Base-by-base conservation (phyloP, 2,329 filamentous ascomycete species). In the Cladophialophora bantiana region DNA sequence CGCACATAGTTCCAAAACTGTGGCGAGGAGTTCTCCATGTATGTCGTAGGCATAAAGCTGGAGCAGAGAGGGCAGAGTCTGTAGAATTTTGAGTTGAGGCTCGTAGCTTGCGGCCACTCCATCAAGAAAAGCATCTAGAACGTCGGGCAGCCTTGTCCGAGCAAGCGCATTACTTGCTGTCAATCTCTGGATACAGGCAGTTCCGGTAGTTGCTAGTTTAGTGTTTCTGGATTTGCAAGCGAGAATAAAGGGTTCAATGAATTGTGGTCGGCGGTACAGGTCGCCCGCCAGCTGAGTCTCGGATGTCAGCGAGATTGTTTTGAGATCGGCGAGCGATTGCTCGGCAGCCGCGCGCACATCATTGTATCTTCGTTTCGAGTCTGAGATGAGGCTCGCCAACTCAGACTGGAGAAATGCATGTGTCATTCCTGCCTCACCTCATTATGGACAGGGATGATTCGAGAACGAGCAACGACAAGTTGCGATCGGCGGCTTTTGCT, bases 11-110 rank as follows among this genome's bases (percentile, higher is more conserved):
- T 96, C 94, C 71, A 99, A 81, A 0, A 92, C 88, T 9, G 88
- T 92, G 34, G 93, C 90, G 45, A 99, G 84, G 38, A 96, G 82
- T 67, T 94, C 90, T 1, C 91, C 93, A 67, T 90, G 89, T 42
- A 99, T 82, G 64, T 96, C 91, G 40, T 86, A 84, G 0, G 92
- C 88, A 79, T 98, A 98, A 74, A 97, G 96, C 72, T 97, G 94
- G 31, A 98, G 81, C 40, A 99, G 80, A 1, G 93, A 92, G 3
- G 95, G 95, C 15, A 99, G 81, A 0, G 93, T 93, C 77, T 99
- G 95, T 13, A 99, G 82, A 60, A 98, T 95, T 79, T 98, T 98
- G 72, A 99, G 87, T 76, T 99, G 95, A 2, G 97, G 91, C 80
- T 99, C 95, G 66, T 97, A 82, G 59, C 84, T 86, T 83, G 93